Percentiles rank a stretch among this genome's conserved stretches.
These are phyloP conservation scores for Cydonia oblonga DNA, from an alignment of 331 rosid genomes.

Conservation along the genomic window DNA sequence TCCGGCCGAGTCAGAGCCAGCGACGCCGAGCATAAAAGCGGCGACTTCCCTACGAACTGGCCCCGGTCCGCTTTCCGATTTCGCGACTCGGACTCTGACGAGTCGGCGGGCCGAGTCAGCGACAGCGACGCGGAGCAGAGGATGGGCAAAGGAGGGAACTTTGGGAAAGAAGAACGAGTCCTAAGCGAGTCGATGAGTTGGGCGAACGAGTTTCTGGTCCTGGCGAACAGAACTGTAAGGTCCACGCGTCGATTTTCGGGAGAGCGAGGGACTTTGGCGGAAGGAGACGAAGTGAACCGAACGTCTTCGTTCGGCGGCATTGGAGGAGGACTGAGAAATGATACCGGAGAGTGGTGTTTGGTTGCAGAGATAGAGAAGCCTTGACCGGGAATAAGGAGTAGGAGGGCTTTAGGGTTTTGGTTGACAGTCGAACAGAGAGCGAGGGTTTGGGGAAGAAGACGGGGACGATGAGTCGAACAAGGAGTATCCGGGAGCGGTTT, in stretches of 20 bases:
- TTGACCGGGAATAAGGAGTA: neutral
- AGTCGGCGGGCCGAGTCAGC: constrained; percentile 1
- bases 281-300: constrained; percentile 43
- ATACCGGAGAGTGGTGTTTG: neutral
- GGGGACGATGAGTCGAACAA: neutral
- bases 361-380: neutral
- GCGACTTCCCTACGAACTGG: constrained; percentile 23
- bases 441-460: neutral
- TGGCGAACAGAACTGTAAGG: constrained; percentile 13
- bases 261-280: constrained; percentile 52
- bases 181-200: constrained; percentile 46
- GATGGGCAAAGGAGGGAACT: constrained; percentile 11
- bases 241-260: constrained; percentile 16
- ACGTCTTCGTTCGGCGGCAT: constrained; percentile 61
- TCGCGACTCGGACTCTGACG: neutral
- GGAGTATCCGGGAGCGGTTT: neutral
- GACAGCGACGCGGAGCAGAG: constrained; percentile 55
- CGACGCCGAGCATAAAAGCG: constrained; percentile 61
- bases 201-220: constrained; percentile 37
- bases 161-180: constrained; percentile 1
- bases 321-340: neutral
- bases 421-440: neutral
- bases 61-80: neutral
- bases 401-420: neutral
- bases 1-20: constrained; percentile 38